These are phyloP conservation scores for Arabidopsis arenosa DNA, from an alignment of 345 rosid species.

Conservation along the genomic window DNA sequence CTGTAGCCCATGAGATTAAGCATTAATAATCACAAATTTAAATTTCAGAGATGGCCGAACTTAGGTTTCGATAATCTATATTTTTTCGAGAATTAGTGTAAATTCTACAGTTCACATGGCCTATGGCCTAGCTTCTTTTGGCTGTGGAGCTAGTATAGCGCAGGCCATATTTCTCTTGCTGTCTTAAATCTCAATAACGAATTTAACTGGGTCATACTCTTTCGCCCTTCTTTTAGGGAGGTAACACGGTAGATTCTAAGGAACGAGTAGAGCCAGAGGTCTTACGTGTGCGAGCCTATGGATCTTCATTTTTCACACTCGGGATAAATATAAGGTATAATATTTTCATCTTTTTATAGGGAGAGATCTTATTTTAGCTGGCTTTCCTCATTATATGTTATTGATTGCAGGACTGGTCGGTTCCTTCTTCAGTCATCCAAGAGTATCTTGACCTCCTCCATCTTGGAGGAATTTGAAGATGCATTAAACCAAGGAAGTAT, in stretches of 20 bases:
- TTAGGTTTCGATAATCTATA: not conserved
- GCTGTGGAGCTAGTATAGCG: constrained; percentile 24
- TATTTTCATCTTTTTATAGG: not conserved
- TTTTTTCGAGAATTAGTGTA: not conserved
- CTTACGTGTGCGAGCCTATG: constrained; percentile 84
- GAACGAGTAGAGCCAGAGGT: constrained; percentile 72
- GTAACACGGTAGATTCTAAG: constrained; percentile 48
- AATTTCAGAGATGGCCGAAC: constrained; percentile 17
- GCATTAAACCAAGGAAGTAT: constrained; percentile 87
- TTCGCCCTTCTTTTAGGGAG: constrained; percentile 56
- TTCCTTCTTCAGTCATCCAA: constrained; percentile 80
- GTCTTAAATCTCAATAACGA: not conserved
- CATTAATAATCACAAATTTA: not conserved
- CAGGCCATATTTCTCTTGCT: constrained; percentile 16
- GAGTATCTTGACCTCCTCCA: constrained; percentile 63
- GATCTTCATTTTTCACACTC: constrained; percentile 82
- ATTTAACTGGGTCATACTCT: not conserved
- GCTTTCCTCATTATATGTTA: constrained; percentile 10
- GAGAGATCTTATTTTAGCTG: not conserved
- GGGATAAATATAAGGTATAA: constrained; percentile 88
- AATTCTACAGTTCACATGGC: not conserved
- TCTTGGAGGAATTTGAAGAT: constrained; percentile 81
- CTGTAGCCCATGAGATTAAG: constrained; percentile 14
- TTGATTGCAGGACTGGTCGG: constrained; percentile 78
- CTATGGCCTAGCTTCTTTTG: constrained; percentile 15